Evolutionary conservation across 169 alveolate genomes (phyloP).

Genomic region (Prorocentrum cordatum): DNA sequence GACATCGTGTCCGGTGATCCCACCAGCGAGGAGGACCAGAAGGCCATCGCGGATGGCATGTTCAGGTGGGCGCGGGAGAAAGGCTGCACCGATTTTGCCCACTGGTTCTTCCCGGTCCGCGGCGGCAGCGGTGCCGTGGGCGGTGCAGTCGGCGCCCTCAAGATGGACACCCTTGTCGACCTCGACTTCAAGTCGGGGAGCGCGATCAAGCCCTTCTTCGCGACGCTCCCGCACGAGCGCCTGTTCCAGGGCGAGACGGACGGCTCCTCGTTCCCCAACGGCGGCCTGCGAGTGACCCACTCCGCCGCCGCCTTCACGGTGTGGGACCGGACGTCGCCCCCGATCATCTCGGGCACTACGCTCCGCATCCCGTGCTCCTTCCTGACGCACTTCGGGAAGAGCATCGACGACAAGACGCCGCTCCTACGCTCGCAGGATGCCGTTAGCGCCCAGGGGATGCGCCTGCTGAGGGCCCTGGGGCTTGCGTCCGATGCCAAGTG

Average conservation of each 20-base stretch:
- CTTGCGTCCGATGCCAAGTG: not conserved
- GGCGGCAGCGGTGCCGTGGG: conserved; percentile 63
- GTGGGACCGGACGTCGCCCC: conserved; percentile 57
- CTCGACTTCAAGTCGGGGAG: too few species aligned
- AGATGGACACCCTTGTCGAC: too few species aligned
- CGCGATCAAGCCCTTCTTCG: too few species aligned
- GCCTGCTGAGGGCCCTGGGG: conserved; percentile 11
- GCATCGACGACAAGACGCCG: conserved; percentile 65
- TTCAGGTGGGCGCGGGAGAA: conserved; percentile 40
- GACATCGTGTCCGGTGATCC: not conserved
- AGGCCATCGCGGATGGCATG: conserved; percentile 18
- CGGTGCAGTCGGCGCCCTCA: conserved; percentile 57
- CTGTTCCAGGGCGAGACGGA: conserved; percentile 53
- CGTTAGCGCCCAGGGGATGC: conserved; percentile 8
- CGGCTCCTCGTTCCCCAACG: conserved; percentile 60
- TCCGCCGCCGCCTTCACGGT: conserved; percentile 61
- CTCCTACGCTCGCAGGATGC: conserved; percentile 58
- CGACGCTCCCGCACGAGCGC: conserved; percentile 28
- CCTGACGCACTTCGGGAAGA: conserved; percentile 31
- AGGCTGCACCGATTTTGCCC: conserved; percentile 37
- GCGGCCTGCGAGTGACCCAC: conserved; percentile 58
- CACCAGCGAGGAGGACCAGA: not conserved
- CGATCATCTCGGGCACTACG: too few species aligned
- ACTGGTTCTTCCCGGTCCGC: conserved; percentile 61
- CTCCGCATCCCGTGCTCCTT: conserved; percentile 51